Base-by-base conservation (phyloP, 2,329 filamentous ascomycete species). In the Diaporthe citriasiana region DNA sequence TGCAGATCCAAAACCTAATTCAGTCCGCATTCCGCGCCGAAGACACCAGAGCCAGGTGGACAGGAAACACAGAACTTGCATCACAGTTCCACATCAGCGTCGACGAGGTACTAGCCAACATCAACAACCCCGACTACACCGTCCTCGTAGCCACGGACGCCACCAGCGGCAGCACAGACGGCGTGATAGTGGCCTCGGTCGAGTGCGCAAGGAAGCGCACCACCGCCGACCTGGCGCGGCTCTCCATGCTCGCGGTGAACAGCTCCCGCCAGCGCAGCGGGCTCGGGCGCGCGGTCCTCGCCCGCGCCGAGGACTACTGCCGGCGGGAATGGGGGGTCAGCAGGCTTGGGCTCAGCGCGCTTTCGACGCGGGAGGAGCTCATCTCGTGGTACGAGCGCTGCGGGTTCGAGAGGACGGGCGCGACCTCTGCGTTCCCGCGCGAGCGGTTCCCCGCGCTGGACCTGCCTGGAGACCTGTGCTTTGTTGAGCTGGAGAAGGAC, bases 21-120 rank as follows among this genome's bases (percentile, higher is more conserved):
- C 79, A 86, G 68, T 76, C 80, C 17, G 83, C 85, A 0, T 86
- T 86, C 60, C 83, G 83, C 45, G 79, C 83, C 57, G 78, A 81
- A 4, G 84, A 85, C 55, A 82, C 66, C 38, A 71, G 71, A 7
- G 56, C 68, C 6, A 53, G 15, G 5, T 68, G 63, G 63, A 68
- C n/a, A 8, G 63, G 63, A 1, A 68, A 47, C 63, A 6, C 47
- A 19, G 71, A 73, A 15, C 73, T 75, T 59, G 50, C 70, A 12
- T 57, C 63, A 9, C 75, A 73, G 78, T 84, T 65, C 73, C 79
- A 71, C 74, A 78, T 73, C 33, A 59, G 75, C n/a, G 57, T 78
- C 42, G 74, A 78, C 3, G 76, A 80, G 7, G 74, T 82, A 3
- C 25, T 76, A 30, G 63, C 73, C 27, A 77, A 72, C 1, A 83